Percentiles rank a stretch among this genome's conserved stretches.
Evolutionary conservation across 2,329 filamentous ascomycete genomes (phyloP).

Genomic region (Xylariomycetidae sp.): DNA sequence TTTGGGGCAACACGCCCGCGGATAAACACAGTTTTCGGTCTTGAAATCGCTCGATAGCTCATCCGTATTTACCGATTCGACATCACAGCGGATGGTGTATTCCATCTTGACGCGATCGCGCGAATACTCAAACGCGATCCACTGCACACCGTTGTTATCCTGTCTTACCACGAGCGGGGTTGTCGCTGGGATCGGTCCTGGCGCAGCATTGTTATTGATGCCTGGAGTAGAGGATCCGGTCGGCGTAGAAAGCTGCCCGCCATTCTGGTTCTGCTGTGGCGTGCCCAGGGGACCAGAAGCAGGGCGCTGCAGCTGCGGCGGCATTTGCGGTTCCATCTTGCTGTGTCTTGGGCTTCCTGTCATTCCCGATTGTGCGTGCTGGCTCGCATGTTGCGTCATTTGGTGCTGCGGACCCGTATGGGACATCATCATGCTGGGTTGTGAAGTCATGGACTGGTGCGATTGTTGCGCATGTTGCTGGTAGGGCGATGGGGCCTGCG

Average conservation of each 20-base stretch:
- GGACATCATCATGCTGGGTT: conserved; percentile 64
- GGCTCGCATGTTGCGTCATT: conserved; percentile 54
- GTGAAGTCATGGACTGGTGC: conserved; percentile 58
- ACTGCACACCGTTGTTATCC: conserved; percentile 94
- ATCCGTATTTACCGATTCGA: conserved; percentile 92
- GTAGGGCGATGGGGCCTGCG: conserved; percentile 59
- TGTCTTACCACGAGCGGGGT: conserved; percentile 91
- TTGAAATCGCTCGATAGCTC: conserved; percentile 85
- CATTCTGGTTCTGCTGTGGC: conserved; percentile 40
- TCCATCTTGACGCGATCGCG: conserved; percentile 98
- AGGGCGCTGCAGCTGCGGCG: conserved; percentile 58
- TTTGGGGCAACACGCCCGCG: conserved; percentile 88
- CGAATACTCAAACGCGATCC: conserved; percentile 98
- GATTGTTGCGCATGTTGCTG: conserved; percentile 53
- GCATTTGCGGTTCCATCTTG: conserved; percentile 60
- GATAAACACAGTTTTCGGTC: conserved; percentile 97
- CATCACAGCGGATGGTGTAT: conserved; percentile 96
- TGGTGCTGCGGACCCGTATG: conserved; percentile 53
- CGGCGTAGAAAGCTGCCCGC: conserved; percentile 39
- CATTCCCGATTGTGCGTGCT: conserved; percentile 52
- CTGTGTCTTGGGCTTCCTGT: conserved; percentile 56
- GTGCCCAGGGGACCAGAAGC: conserved; percentile 44
- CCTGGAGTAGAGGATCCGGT: conserved; percentile 43
- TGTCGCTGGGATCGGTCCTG: conserved; percentile 93
- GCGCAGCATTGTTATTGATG: conserved; percentile 84